Conservation (phyloP, 192 early-diverging fungal species). For the Backusella mclennaniae region DNA sequence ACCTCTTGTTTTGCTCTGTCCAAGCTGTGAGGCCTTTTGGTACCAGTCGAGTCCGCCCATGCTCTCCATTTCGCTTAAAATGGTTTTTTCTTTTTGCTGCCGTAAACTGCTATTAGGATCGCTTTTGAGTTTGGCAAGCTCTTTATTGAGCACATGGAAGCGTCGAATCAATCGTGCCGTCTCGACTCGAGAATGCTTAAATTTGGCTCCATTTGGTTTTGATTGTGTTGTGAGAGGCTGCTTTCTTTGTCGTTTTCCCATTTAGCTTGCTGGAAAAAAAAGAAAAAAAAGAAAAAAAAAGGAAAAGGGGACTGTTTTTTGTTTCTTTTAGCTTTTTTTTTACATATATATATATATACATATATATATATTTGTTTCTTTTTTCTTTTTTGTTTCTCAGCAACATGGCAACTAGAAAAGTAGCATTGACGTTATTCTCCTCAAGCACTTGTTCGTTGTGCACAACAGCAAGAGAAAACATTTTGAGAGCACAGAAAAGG, state of each 20-base stretch:
- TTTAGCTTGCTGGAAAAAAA: not conserved
- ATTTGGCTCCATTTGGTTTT: slow-evolving; percentile 13
- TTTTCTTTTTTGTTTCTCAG: slow-evolving; percentile 1
- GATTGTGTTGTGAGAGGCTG: slow-evolving; percentile 4
- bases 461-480: slow-evolving; percentile 43
- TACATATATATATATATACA: too few species aligned
- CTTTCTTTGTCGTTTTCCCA: slow-evolving; percentile 20
- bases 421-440: slow-evolving; percentile 44
- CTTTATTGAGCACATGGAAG: slow-evolving; percentile 82
- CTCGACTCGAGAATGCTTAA: slow-evolving; percentile 59
- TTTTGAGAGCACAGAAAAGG: slow-evolving; percentile 44
- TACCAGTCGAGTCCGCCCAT: slow-evolving; percentile 89
- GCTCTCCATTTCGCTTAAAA: slow-evolving; percentile 52
- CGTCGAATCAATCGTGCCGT: slow-evolving; percentile 70
- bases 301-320: not conserved
- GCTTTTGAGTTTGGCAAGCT: slow-evolving; percentile 53
- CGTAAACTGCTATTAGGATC: slow-evolving; percentile 19
- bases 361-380: too few species aligned
- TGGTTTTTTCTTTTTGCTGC: slow-evolving; percentile 32
- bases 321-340: not conserved
- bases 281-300: not conserved
- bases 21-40: slow-evolving; percentile 78
- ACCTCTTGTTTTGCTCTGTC: slow-evolving; percentile 80
- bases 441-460: slow-evolving; percentile 51
- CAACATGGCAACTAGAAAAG: slow-evolving; percentile 18